These are phyloP conservation scores for Myriosclerotinia curreyana DNA, from an alignment of 2,329 filamentous ascomycete genomes.

Conservation along the genomic window DNA sequence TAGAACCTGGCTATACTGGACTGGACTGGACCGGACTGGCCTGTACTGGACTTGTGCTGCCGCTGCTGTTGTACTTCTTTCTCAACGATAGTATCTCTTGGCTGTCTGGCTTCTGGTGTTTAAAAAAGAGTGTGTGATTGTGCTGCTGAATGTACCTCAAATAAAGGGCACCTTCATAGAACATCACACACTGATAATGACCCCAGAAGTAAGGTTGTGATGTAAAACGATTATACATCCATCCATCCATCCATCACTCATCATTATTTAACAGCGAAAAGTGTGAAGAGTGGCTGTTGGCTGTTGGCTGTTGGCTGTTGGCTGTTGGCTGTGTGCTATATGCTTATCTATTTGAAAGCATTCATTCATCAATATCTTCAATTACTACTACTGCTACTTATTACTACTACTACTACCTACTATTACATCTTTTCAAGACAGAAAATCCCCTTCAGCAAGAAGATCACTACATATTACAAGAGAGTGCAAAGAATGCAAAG, in stretches of 20 bases:
- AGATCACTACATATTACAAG: not conserved
- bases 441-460: not conserved
- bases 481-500: conserved; percentile 13
- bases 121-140: conserved; percentile 12
- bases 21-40: conserved; percentile 1
- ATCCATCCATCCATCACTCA: not conserved
- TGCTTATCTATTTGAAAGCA: not conserved
- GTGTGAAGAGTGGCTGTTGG: not conserved
- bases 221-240: not conserved
- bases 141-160: not conserved
- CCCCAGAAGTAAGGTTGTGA: conserved; percentile 1
- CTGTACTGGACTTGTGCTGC: not conserved
- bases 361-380: conserved; percentile 8
- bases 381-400: not conserved
- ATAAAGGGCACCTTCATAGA: not conserved
- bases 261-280: not conserved
- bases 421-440: not conserved
- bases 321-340: not conserved
- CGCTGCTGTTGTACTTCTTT: conserved; percentile 11
- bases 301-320: not conserved
- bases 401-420: not conserved
- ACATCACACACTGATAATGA: conserved; percentile 5
- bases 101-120: conserved; percentile 9
- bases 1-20: conserved; percentile 1
- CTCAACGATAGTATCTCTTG: conserved; percentile 16